phyloP scores from a whole-genome alignment of 1,284 basidiomycete species.

The Irpex sp. region DNA sequence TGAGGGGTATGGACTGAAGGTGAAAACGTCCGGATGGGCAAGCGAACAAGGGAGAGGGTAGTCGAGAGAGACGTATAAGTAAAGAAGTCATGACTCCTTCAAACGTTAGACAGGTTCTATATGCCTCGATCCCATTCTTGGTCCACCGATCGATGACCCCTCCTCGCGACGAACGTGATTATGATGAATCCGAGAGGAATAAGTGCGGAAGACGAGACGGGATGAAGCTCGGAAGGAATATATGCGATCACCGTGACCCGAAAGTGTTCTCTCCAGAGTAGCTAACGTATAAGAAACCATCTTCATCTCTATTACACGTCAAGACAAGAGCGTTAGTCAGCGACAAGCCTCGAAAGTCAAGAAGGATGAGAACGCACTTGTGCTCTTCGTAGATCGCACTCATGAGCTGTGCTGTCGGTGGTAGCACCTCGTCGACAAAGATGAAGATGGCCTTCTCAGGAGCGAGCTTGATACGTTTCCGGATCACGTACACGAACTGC shows the following conservation, averaged over 20 bases:
- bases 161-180: neutral
- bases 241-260: constrained; percentile 36
- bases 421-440: constrained; percentile 97
- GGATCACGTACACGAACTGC: constrained; percentile 99
- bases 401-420: constrained; percentile 98
- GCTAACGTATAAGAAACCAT: constrained; percentile 94
- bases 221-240: neutral
- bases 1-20: neutral
- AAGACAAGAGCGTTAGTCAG: neutral
- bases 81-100: neutral
- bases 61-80: too few relatives aligned
- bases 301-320: constrained; percentile 72
- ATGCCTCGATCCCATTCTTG: neutral
- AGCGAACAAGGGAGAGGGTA: too few relatives aligned
- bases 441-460: constrained; percentile 99
- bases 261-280: constrained; percentile 98
- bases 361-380: constrained; percentile 66
- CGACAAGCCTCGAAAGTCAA: neutral
- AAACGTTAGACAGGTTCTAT: neutral
- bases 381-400: constrained; percentile 99
- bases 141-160: neutral
- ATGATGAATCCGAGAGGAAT: neutral
- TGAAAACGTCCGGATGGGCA: too few relatives aligned
- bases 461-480: constrained; percentile 99
- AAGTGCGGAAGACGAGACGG: neutral